Evolutionary conservation across 345 rosid species (phyloP).

Genomic region (Combretum micranthum): DNA sequence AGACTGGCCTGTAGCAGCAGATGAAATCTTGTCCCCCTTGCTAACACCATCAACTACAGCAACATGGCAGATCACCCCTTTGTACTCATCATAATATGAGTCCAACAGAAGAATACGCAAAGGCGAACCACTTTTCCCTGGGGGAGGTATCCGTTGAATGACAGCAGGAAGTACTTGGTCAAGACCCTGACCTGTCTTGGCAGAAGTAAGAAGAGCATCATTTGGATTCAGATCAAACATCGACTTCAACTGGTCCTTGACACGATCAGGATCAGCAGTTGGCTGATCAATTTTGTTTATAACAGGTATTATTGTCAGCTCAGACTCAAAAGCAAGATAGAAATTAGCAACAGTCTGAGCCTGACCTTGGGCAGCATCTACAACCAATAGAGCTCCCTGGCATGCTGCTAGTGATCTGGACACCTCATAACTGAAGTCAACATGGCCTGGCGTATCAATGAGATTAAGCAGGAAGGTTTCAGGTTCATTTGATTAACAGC

Average conservation of each 20-base stretch:
- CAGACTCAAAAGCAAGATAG: conserved; percentile 89
- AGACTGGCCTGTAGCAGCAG: conserved; percentile 70
- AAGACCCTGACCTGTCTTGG: conserved; percentile 92
- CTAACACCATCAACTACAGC: conserved; percentile 80
- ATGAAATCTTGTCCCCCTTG: conserved; percentile 92
- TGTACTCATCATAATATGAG: conserved; percentile 90
- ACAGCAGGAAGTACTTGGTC: conserved; percentile 91
- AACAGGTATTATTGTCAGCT: conserved; percentile 69
- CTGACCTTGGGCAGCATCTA: conserved; percentile 99
- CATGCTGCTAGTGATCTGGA: conserved; percentile 98
- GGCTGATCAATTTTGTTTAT: conserved; percentile 97
- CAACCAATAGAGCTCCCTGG: conserved; percentile 94
- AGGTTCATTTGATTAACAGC: conserved; percentile 20
- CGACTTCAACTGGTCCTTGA: conserved; percentile 87
- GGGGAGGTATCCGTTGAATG: conserved; percentile 73
- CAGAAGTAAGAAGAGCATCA: conserved; percentile 84
- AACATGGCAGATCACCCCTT: conserved; percentile 91
- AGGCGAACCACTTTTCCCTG: conserved; percentile 56
- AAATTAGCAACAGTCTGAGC: conserved; percentile 98
- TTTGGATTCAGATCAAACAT: conserved; percentile 92
- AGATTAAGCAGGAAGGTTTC: conserved; percentile 58
- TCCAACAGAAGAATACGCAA: conserved; percentile 92
- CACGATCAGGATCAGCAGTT: conserved; percentile 97
- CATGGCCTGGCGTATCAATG: conserved; percentile 97
- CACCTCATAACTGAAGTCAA: conserved; percentile 96